Base-by-base conservation (phyloP, 2,329 filamentous ascomycete species). In the Fusarium virguliforme region DNA sequence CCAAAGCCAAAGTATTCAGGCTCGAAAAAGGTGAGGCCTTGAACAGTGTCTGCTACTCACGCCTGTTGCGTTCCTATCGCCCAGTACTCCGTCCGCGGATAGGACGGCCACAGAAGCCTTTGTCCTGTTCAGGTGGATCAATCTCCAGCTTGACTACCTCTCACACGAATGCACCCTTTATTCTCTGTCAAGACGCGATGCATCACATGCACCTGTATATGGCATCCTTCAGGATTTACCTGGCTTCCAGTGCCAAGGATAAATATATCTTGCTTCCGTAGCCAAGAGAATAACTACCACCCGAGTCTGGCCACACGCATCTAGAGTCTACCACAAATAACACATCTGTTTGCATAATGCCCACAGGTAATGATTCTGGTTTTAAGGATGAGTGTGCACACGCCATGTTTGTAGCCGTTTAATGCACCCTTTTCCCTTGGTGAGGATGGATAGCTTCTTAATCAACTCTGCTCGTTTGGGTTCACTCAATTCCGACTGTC, bases 351-450 rank as follows among this genome's bases (percentile, higher is more conserved):
- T 48, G 15, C 15, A 18, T 18, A 1, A n/a, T 15, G n/a, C 18
- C 18, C 18, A 48, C 5, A 30, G 30, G 1, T n/a, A 5, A n/a
- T 3, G 0, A 83, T 74, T 1, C 78, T 75, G 0, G 75, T 77
- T 60, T 78, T 79, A 6, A 24, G 22, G 9, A 4, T 6, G 15
- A 24, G 24, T 4, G 24, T 15, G 10, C 13, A 18, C 3, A 4
- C 28, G 22, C 10, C 15, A 15, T 7, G 37, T 32, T 4, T 56
- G 37, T 13, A 15, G 3, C 13, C 4, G 2, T 46, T n/a, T 28
- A 6, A 28, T 48, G 8, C 8, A 30, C 28, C 28, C 6, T 26
- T 7, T 10, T 10, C 13, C 3, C n/a, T 8, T 12, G 26, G n/a
- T n/a, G 26, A 32, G 5, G 26, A 41, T 15, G 8, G 7, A 18